Conservation (phyloP, 768 basidiomycete species). For the Lactarius vividus region DNA sequence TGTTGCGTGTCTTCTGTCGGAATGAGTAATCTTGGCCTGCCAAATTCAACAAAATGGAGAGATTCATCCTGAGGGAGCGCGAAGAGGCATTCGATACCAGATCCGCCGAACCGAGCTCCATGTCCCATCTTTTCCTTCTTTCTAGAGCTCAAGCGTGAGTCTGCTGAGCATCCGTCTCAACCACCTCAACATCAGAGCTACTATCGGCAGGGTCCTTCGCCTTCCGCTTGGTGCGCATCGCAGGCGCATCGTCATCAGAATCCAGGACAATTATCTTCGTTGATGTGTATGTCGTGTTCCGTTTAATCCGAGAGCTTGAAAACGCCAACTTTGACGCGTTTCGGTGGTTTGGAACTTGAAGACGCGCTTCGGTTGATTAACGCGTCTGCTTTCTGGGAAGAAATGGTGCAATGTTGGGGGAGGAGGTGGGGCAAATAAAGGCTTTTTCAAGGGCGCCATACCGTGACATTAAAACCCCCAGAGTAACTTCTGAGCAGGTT, state of each 20-base stretch:
- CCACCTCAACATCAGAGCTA: slow-evolving; percentile 28
- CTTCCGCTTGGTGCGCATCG: slow-evolving; percentile 18
- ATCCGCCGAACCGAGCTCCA: not conserved
- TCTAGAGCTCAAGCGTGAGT: not conserved
- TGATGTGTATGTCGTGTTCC: not conserved
- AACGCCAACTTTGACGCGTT: slow-evolving; percentile 4
- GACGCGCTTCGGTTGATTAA: slow-evolving; percentile 5
- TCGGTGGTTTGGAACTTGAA: too few species aligned
- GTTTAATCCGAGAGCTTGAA: slow-evolving; percentile 12
- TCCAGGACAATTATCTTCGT: slow-evolving; percentile 35
- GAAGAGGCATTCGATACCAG: not conserved
- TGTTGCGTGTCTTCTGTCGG: not conserved
- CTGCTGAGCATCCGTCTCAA: slow-evolving; percentile 4
- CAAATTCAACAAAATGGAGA: slow-evolving; percentile 17
- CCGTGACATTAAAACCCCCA: not conserved
- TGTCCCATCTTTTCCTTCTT: slow-evolving; percentile 16
- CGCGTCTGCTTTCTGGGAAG: slow-evolving; percentile 6
- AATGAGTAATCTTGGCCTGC: slow-evolving; percentile 16
- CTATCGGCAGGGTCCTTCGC: slow-evolving; percentile 2
- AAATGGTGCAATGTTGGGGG: slow-evolving; percentile 19
- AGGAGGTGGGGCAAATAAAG: slow-evolving; percentile 13
- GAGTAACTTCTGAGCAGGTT: not conserved
- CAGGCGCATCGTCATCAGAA: slow-evolving; percentile 30
- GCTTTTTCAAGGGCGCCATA: slow-evolving; percentile 6
- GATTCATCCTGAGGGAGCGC: not conserved